Conservation (phyloP, 169 alveolate species). For the Miamiensis avidus region DNA sequence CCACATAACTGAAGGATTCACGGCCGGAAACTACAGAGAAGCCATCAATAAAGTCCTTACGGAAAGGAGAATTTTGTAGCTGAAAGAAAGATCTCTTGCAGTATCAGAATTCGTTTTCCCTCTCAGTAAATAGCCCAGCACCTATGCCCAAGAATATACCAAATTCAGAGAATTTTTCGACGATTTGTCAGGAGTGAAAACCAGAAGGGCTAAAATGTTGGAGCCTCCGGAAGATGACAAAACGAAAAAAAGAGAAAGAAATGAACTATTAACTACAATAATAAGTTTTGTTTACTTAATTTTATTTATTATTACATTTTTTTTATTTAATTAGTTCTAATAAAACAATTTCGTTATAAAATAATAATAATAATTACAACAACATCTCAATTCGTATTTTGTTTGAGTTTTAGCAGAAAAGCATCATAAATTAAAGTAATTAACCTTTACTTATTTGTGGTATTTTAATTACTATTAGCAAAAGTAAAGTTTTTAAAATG, state of each 20-base stretch:
- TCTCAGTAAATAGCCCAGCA: constrained; percentile 38
- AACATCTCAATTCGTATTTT: too few relatives aligned
- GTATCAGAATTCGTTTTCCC: constrained; percentile 72
- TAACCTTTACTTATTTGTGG: too few relatives aligned
- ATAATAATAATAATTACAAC: too few relatives aligned
- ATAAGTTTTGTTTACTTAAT: too few relatives aligned
- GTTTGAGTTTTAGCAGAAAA: too few relatives aligned
- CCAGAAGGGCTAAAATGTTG: constrained; percentile 34
- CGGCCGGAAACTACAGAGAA: constrained; percentile 60
- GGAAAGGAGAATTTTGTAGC: constrained; percentile 34
- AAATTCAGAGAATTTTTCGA: constrained; percentile 46
- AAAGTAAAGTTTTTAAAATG: too few relatives aligned
- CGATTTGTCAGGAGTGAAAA: constrained; percentile 49
- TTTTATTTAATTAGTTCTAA: too few relatives aligned
- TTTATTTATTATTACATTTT: too few relatives aligned
- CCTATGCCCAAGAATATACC: constrained; percentile 25
- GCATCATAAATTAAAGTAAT: too few relatives aligned
- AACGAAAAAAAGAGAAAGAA: constrained; percentile 22
- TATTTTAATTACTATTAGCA: too few relatives aligned
- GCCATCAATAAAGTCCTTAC: constrained; percentile 39
- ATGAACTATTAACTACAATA: not conserved
- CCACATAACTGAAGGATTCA: constrained; percentile 65
- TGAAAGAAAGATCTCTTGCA: constrained; percentile 48
- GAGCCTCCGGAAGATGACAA: constrained; percentile 47
- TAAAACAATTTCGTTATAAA: too few relatives aligned